phyloP scores from a whole-genome alignment of 2,329 filamentous ascomycete species.

The Cercospora zeina region DNA sequence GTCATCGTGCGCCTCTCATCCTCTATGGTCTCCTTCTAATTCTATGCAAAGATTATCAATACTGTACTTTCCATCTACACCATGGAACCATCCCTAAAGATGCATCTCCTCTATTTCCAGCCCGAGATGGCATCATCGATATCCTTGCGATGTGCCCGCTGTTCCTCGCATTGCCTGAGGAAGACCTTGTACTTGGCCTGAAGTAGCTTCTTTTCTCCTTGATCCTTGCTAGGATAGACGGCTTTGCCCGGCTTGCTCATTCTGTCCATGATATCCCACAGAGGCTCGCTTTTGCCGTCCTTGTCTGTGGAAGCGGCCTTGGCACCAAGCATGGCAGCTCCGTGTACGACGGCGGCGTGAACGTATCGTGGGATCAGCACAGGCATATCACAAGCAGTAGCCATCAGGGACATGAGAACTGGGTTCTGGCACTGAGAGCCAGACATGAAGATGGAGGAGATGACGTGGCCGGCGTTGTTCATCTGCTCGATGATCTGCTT shows the following conservation, averaged over 20 bases:
- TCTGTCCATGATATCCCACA: constrained; percentile 97
- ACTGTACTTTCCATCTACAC: neutral
- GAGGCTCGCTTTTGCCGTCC: constrained; percentile 75
- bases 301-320: constrained; percentile 87
- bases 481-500: constrained; percentile 92
- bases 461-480: constrained; percentile 84
- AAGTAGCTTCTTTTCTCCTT: constrained; percentile 74
- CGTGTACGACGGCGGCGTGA: constrained; percentile 92
- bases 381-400: constrained; percentile 86
- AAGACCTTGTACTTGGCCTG: constrained; percentile 94
- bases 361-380: constrained; percentile 93
- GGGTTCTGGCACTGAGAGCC: constrained; percentile 96
- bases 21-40: constrained; percentile 2
- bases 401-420: constrained; percentile 86
- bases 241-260: constrained; percentile 92
- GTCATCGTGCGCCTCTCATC: neutral
- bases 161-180: constrained; percentile 82
- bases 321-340: constrained; percentile 96
- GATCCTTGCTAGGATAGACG: constrained; percentile 71
- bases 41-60: constrained; percentile 11
- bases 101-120: constrained; percentile 32
- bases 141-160: constrained; percentile 76
- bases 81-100: neutral
- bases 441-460: constrained; percentile 97
- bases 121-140: constrained; percentile 62